Base-by-base conservation (phyloP, 169 alveolate species). In the Cyclospora cayetanensis region DNA sequence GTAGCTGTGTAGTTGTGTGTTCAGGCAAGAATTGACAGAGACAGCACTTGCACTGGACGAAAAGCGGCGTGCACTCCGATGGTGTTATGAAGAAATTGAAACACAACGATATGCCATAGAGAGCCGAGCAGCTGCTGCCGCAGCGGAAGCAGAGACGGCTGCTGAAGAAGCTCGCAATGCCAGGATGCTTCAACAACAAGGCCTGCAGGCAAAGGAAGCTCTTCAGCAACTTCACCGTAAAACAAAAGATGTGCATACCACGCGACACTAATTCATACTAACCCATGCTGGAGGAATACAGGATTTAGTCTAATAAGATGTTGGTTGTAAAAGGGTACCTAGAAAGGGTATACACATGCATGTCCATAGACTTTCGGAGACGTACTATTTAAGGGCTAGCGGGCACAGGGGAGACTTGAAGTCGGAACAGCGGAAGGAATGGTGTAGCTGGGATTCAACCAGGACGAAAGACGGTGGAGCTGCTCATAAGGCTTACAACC, bases 101-200 rank as follows among this genome's bases (percentile, higher is more conserved):
- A 52, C 53, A 25, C 86, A 76, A 35, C 63, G 86, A 42, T 27
- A 42, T 27, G 86, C 86, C 12, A 41, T 76, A 25, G 86, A 76
- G 27, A 42, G 86, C 29, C 86, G 86, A 25, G 86, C 86, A 11
- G 86, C 86, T 9, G 86, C 86, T 9, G 86, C 86, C 12, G 86
- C 86, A 42, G 86, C 86, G 43, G 68, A 76, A 42, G 86, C 66
- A 4, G 43, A 76, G 42, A n/a, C 42, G 1, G 63, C 66, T 4
- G 86, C 86, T 41, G 86, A 39, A 22, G 86, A 20, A 11, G 86
- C 86, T 43, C 20, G 41, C 1, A 25, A 43, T n/a, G 86, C 68
- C 63, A n/a, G 15, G 25, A 76, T 25, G 0, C 65, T 76, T 25
- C 39, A 76, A 31, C 63, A 43, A 76, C 68, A 76, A 76, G 34